Base-by-base conservation (phyloP, 148 eudicot species). In the Chenopodium quinoa region DNA sequence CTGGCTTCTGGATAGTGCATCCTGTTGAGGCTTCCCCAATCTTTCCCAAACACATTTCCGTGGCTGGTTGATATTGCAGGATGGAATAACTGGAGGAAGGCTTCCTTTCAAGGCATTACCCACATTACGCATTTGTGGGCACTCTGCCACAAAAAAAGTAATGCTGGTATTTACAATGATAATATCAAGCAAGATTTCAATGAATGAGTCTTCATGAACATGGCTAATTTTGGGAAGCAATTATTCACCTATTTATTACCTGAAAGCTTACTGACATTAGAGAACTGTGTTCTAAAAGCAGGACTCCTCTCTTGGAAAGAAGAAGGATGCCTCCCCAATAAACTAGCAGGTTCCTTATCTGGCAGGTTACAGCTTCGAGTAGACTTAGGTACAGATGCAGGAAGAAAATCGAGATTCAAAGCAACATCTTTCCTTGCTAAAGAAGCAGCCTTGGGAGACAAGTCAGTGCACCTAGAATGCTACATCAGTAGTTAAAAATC, bases 1-100 rank as follows among this genome's bases (percentile, higher is more conserved):
- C 44, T 62, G 83, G 64, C 72, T 77, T 64, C 63, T 74, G 27
- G 71, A 31, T 31, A 47, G 62, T 31, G 32, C 71, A 73, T 48
- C 64, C 29, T 74, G 23, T 46, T 2, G 25, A 63, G 73, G 65
- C 27, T 74, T 74, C 83, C 83, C 83, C 83, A 81, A 65, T 81
- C 83, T 81, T 65, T 81, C 83, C 83, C 83, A 81, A 64, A 81
- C 83, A 74, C 83, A 74, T 74, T 37, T 60, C 50, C 72, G 40
- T 27, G 83, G 65, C 63, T 81, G 73, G 64, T 74, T 31, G 66
- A 23, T 47, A 29, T 65, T 64, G 34, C 73, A 81, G 77, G 83
- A 74, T 32, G 63, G n/a, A 48, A 22, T 73, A 27, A 5, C 23
- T 40, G 44, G 44, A 40, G 7, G 7, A 40, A 40, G 44, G 44